Conservation (phyloP, 225 moss, liverwort and hornwort genomes). For the Antitrichia curtipendula region DNA sequence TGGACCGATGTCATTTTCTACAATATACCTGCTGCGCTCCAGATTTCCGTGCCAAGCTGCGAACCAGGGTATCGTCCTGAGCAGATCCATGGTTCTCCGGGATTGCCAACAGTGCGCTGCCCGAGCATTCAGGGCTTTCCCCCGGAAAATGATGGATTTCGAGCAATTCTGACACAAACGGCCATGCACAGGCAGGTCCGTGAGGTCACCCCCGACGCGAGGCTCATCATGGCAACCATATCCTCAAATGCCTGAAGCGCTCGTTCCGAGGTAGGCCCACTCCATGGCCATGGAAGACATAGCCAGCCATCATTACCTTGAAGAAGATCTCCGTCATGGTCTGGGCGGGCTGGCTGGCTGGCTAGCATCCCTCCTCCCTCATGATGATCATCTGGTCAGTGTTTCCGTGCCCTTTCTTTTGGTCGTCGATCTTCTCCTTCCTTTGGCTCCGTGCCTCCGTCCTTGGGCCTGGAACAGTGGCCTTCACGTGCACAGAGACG, state of each 20-base stretch:
- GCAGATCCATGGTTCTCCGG: slow-evolving; percentile 19
- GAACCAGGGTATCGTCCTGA: neutral
- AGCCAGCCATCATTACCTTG: neutral
- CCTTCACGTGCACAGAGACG: slow-evolving; percentile 13
- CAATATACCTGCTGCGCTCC: neutral
- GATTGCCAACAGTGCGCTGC: slow-evolving; percentile 5
- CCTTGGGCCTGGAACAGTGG: neutral
- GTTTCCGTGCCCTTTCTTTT: neutral
- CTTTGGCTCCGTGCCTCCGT: neutral
- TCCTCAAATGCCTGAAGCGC: slow-evolving; percentile 8
- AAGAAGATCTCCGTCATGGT: neutral
- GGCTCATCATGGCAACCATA: slow-evolving; percentile 6
- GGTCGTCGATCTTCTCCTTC: neutral
- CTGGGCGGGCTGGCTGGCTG: neutral
- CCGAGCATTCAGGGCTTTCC: neutral
- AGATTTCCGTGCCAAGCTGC: neutral
- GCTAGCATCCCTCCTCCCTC: neutral
- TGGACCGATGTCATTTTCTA: neutral
- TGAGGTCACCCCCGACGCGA: neutral
- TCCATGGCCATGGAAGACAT: neutral
- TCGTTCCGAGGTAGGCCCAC: slow-evolving; percentile 6
- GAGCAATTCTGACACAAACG: slow-evolving; percentile 1
- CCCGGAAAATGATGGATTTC: neutral
- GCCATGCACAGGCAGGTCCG: neutral
- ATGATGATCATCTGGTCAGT: neutral